These are phyloP conservation scores for Sodiomyces alkalinus DNA, from an alignment of 2,329 filamentous ascomycete species.

Conservation along the genomic window DNA sequence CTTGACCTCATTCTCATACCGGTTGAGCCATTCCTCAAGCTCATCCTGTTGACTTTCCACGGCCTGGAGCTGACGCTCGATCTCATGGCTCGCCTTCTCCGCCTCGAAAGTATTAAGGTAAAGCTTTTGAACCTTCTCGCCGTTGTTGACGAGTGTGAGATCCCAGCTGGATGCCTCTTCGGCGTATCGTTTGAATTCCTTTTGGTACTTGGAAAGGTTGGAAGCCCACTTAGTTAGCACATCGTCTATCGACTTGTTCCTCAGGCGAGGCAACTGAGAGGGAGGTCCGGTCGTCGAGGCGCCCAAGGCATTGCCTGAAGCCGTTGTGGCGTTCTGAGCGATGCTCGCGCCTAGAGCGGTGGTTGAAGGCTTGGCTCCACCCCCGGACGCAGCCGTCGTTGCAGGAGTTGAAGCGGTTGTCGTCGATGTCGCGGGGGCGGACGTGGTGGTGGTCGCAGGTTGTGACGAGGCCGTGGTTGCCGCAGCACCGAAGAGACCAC, in stretches of 20 bases:
- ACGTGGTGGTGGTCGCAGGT: slow-evolving; percentile 15
- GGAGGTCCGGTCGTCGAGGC: slow-evolving; percentile 68
- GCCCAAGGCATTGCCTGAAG: slow-evolving; percentile 31
- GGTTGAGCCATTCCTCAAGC: slow-evolving; percentile 72
- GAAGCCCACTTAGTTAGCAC: slow-evolving; percentile 96
- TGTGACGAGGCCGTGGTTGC: slow-evolving; percentile 15
- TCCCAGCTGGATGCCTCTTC: slow-evolving; percentile 84
- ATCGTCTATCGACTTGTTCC: slow-evolving; percentile 98
- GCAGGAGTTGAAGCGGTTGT: slow-evolving; percentile 13
- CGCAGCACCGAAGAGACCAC: slow-evolving; percentile 16
- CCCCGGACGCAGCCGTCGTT: slow-evolving; percentile 14
- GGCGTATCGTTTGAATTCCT: slow-evolving; percentile 87
- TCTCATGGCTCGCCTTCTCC: slow-evolving; percentile 80
- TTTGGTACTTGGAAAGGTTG: slow-evolving; percentile 89
- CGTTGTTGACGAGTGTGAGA: slow-evolving; percentile 80
- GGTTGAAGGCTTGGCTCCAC: slow-evolving; percentile 9
- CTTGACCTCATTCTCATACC: slow-evolving; percentile 85
- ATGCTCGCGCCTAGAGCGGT: slow-evolving; percentile 11
- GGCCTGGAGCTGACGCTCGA: slow-evolving; percentile 76
- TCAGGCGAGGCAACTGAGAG: slow-evolving; percentile 76
- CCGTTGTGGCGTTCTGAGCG: slow-evolving; percentile 12
- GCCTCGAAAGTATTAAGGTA: slow-evolving; percentile 89
- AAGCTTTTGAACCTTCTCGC: slow-evolving; percentile 85
- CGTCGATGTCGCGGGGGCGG: slow-evolving; percentile 14
- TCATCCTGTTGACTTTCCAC: slow-evolving; percentile 93